Conservation (phyloP, 1,284 basidiomycete genomes). For the Tilletia walkeri region DNA sequence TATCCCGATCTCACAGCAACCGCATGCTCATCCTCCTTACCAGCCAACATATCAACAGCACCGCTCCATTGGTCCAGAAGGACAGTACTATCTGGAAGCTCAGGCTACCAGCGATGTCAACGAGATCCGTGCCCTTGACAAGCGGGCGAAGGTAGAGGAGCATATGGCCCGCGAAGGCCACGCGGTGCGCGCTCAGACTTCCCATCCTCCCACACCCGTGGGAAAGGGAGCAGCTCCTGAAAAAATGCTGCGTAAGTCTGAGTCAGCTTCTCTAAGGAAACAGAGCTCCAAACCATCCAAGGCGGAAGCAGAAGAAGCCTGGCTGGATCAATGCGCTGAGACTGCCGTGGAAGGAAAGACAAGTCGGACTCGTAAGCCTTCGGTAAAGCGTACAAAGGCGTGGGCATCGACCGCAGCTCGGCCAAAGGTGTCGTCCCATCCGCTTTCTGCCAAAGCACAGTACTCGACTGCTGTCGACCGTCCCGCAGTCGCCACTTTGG, state of each 20-base stretch:
- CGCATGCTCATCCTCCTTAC: conserved; percentile 31
- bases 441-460: neutral
- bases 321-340: conserved; percentile 9
- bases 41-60: conserved; percentile 40
- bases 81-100: conserved; percentile 49
- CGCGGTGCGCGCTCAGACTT: neutral
- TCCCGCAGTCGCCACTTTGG: conserved; percentile 16
- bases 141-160: conserved; percentile 29
- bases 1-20: neutral
- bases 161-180: neutral
- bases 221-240: neutral
- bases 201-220: too few species aligned
- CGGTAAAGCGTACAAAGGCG: neutral
- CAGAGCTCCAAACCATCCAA: too few species aligned
- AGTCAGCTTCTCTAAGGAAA: too few species aligned
- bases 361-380: neutral
- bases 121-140: conserved; percentile 49
- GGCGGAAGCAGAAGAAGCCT: conserved; percentile 9
- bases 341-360: neutral
- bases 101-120: conserved; percentile 49
- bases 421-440: neutral
- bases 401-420: neutral
- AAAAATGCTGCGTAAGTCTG: neutral
- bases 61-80: conserved; percentile 44
- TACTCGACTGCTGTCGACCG: neutral